Conservation (phyloP, 371 early-diverging fungal genomes). For the Mortierella sp. region DNA sequence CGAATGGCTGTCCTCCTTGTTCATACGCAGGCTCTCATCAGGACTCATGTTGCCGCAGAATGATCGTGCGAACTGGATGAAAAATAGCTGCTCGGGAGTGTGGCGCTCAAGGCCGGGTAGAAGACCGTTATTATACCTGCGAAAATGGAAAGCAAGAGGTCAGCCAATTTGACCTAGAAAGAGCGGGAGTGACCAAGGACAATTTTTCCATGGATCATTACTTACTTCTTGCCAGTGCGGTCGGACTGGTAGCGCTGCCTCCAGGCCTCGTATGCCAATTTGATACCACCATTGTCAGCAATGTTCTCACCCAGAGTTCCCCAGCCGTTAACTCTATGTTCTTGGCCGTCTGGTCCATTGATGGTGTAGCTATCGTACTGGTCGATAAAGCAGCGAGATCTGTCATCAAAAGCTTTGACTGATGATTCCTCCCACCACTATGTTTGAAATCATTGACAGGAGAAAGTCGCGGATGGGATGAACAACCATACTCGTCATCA, state of each 20-base stretch:
- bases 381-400: constrained; percentile 70
- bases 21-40: background rate
- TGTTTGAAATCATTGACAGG: background rate
- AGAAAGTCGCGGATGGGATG: background rate
- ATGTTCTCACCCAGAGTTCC: constrained; percentile 78
- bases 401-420: constrained; percentile 58
- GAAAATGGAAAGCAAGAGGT: background rate
- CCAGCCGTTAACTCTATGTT: constrained; percentile 61
- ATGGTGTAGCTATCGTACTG: constrained; percentile 61
- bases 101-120: constrained; percentile 30
- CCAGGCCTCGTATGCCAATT: constrained; percentile 58
- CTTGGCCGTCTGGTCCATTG: constrained; percentile 10
- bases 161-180: background rate
- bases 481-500: too few species aligned
- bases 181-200: background rate
- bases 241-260: constrained; percentile 56
- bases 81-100: constrained; percentile 40
- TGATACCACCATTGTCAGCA: constrained; percentile 81
- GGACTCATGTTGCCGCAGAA: constrained; percentile 27
- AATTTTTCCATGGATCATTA: too few species aligned
- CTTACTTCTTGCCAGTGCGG: constrained; percentile 22
- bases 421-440: constrained; percentile 79
- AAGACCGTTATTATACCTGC: constrained; percentile 26
- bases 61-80: constrained; percentile 39
- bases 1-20: background rate